A percentile compares a stretch with the other conserved stretches of the same genome.
These are phyloP conservation scores for Fusarium guadeloupense DNA, from an alignment of 2,329 filamentous ascomycete species.

Conservation along the genomic window DNA sequence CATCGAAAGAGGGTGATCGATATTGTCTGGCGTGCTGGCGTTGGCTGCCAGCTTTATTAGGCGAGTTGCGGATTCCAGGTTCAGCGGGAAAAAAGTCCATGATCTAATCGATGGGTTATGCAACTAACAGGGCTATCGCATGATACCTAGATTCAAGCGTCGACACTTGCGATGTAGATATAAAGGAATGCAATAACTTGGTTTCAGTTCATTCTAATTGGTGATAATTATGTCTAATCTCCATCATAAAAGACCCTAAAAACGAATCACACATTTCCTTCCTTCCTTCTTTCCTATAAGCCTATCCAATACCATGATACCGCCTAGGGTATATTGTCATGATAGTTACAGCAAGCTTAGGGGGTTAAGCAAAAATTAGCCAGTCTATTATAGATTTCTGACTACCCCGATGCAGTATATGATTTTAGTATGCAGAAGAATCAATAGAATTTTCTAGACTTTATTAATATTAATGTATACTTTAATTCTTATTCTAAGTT, in stretches of 20 bases:
- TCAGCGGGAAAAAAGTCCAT: slow-evolving; percentile 36
- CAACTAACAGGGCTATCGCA: slow-evolving; percentile 44
- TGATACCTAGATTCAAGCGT: not conserved
- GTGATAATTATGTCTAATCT: not conserved
- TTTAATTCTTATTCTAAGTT: too few species aligned
- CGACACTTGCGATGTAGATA: too few species aligned
- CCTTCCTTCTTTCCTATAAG: not conserved
- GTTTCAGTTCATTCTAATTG: not conserved
- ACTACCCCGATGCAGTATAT: too few species aligned
- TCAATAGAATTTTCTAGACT: too few species aligned
- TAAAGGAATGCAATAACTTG: not conserved
- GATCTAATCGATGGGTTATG: slow-evolving; percentile 42
- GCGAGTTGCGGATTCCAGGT: slow-evolving; percentile 20
- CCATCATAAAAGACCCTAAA: not conserved
- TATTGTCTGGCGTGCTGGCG: slow-evolving; percentile 27
- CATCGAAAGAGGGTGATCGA: slow-evolving; percentile 34
- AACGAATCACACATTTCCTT: not conserved
- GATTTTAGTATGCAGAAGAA: too few species aligned
- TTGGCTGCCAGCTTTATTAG: slow-evolving; percentile 30
- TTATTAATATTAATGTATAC: too few species aligned
- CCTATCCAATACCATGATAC: not conserved
- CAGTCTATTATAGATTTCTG: too few species aligned
- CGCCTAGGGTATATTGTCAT: not conserved
- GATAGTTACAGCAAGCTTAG: not conserved
- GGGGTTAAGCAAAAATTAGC: too few species aligned